Percentiles rank a stretch among this genome's conserved stretches.
Evolutionary conservation across 2,329 filamentous ascomycete species (phyloP).

Genomic region (Talaromyces sp.): DNA sequence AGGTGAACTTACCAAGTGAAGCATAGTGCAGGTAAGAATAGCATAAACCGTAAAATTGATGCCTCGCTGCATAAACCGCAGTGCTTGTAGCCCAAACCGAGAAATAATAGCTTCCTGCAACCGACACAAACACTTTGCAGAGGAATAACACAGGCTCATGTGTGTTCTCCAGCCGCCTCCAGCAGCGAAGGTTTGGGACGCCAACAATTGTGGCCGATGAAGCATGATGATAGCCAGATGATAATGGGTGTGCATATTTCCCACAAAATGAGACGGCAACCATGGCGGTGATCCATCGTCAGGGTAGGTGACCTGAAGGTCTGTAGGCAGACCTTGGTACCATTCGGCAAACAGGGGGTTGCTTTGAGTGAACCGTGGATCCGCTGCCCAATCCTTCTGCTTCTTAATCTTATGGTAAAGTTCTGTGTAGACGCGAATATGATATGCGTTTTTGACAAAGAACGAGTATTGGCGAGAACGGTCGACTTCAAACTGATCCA

Average conservation of each 20-base stretch:
- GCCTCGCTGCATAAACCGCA: slow-evolving; percentile 88
- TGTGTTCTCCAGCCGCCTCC: slow-evolving; percentile 81
- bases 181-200: slow-evolving; percentile 64
- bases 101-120: slow-evolving; percentile 78
- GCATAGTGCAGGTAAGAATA: slow-evolving; percentile 82
- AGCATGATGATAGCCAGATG: slow-evolving; percentile 81
- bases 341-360: slow-evolving; percentile 73
- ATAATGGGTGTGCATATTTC: slow-evolving; percentile 86
- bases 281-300: slow-evolving; percentile 74
- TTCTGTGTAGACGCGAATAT: slow-evolving; percentile 71
- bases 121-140: slow-evolving; percentile 79
- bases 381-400: slow-evolving; percentile 78
- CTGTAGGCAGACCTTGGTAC: slow-evolving; percentile 69
- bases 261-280: slow-evolving; percentile 80
- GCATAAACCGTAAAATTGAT: slow-evolving; percentile 96
- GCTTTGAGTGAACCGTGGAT: slow-evolving; percentile 75
- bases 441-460: slow-evolving; percentile 70
- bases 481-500: slow-evolving; percentile 70
- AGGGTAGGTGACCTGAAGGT: slow-evolving; percentile 73
- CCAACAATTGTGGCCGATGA: slow-evolving; percentile 76
- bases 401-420: slow-evolving; percentile 69
- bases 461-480: slow-evolving; percentile 81
- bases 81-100: slow-evolving; percentile 69
- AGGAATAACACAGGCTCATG: slow-evolving; percentile 78
- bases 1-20: slow-evolving; percentile 70